Conservation (phyloP, 164 flowering plant genomes). For the Tetrastigma voinierianum region DNA sequence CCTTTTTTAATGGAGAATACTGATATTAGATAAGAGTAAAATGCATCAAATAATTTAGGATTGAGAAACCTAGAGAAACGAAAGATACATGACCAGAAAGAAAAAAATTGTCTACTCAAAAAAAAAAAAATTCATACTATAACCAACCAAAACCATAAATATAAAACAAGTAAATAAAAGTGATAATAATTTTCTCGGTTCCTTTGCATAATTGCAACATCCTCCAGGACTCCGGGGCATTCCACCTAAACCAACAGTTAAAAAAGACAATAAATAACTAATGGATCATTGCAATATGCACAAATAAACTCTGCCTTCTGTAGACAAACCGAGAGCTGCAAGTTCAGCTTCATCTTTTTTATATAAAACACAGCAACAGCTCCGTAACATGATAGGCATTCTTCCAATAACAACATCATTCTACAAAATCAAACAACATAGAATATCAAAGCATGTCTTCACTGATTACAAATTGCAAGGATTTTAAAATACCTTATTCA, state of each 20-base stretch:
- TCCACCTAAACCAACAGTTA: constrained; percentile 55
- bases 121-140: too few relatives aligned
- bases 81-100: too few relatives aligned
- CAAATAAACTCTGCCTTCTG: background rate
- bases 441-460: background rate
- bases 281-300: background rate
- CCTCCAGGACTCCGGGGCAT: constrained; percentile 99
- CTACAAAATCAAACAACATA: constrained; percentile 30
- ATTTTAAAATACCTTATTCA: constrained; percentile 35
- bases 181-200: constrained; percentile 74
- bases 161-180: background rate
- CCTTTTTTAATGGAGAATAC: too few relatives aligned
- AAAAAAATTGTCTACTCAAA: too few relatives aligned
- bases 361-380: constrained; percentile 63
- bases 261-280: background rate
- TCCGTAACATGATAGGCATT: constrained; percentile 93
- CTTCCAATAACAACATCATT: constrained; percentile 58
- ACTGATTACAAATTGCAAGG: background rate
- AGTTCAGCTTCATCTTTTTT: constrained; percentile 89
- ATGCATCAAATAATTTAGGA: too few relatives aligned
- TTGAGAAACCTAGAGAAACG: too few relatives aligned
- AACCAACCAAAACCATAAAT: too few relatives aligned
- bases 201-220: constrained; percentile 84
- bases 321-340: constrained; percentile 62
- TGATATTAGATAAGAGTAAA: too few relatives aligned